These are phyloP conservation scores for Podospora pseudocomata DNA, from an alignment of 495 filamentous ascomycete genomes.

Conservation along the genomic window DNA sequence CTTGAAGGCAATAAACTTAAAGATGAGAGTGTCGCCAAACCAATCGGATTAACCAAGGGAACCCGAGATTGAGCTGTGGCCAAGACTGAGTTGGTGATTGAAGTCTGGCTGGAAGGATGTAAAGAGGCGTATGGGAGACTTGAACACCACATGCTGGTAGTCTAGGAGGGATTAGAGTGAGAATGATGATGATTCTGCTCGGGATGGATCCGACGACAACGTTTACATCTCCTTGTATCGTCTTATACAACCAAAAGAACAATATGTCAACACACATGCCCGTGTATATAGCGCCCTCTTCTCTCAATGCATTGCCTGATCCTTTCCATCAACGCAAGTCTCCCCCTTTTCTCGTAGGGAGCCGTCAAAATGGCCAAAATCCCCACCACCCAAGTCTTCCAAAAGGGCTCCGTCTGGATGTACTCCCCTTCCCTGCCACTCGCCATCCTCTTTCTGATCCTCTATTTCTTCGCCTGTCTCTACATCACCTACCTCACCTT, in stretches of 20 bases:
- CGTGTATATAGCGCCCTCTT: too few relatives aligned
- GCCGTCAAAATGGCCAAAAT: slow-evolving; percentile 5
- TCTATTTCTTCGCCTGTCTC: slow-evolving; percentile 30
- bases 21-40: neutral
- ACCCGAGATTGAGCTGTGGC: neutral
- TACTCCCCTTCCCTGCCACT: slow-evolving; percentile 34
- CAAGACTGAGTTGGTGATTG: neutral
- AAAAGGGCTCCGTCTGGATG: slow-evolving; percentile 17
- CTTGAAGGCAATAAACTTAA: neutral
- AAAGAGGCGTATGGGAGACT: neutral
- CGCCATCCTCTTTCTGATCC: slow-evolving; percentile 23
- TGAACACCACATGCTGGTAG: neutral
- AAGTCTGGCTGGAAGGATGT: neutral
- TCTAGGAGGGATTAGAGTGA: neutral
- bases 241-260: neutral
- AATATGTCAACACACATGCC: too few relatives aligned
- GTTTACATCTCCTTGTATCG: neutral
- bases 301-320: too few relatives aligned
- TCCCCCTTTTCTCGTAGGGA: neutral
- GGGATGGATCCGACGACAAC: neutral
- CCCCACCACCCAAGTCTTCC: neutral
- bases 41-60: neutral
- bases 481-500: slow-evolving; percentile 29
- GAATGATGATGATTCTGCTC: neutral
- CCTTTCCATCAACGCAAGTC: too few relatives aligned